Evolutionary conservation across 768 basidiomycete genomes (phyloP), one percentile per base, ranked within the genome.

Genomic region (Lentinus brumalis): DNA sequence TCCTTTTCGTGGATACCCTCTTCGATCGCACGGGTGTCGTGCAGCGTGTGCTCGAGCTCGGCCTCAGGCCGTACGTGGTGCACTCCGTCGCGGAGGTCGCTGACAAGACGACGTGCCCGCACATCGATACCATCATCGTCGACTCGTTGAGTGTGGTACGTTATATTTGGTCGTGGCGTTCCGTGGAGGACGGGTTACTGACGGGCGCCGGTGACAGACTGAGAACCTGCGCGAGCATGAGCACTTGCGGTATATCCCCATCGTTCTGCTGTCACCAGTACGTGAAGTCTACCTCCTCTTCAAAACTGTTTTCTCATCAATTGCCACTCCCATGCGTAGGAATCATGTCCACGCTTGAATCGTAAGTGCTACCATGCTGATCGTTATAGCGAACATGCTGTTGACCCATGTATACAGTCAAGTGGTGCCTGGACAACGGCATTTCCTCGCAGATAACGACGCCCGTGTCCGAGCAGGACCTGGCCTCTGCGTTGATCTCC

Each of bases 401-500:
- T 67, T 74, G 41, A 74, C 69, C 41, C 66, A 57, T 12, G 31
- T 68, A 11, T 51, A 5, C 74, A 87, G 94, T 97, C 69, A 96
- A 96, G 83, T 95, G 93, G 89, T 97, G 95, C 73, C 77, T 96
- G 55, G 95, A 97, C 75, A 95, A 96, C 75, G 94, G 94, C 63
- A 96, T 99, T 70, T 92, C 89, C 63, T 91, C 96, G 15, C 94
- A 97, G 70, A 87, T 96, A 67, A 97, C 94, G 1, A 93, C 93
- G 1, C 96, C 96, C 7, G 87, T 94, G 38, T 85, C 86, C 11
- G 83, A 89, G 2, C 91, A 94, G 72, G 96, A 98, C 67, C 86
- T 99, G 12, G 86, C 92, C 0, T 89, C 94, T 32, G 96, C 96
- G 7, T 83, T 99, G 38, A 88, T 98, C 52, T 91, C 94, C 2